Percentiles rank a stretch among this genome's conserved stretches.
phyloP scores from a whole-genome alignment of 1,284 basidiomycete species.

The Cutaneotrichosporon cavernicola region DNA sequence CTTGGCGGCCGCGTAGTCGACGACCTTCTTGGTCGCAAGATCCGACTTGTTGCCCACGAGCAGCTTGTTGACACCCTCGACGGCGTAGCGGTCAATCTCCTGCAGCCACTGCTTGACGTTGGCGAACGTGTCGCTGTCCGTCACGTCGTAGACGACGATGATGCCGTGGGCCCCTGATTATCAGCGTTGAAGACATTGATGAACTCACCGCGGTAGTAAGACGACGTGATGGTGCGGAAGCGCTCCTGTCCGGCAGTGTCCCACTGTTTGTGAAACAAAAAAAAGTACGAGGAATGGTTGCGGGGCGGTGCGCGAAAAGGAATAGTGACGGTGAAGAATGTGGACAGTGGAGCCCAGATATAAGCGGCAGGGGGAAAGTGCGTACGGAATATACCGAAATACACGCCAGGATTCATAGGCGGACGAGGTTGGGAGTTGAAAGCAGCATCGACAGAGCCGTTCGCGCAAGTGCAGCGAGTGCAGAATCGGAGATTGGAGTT shows the following conservation, averaged over 20 bases:
- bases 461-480: slow-evolving; percentile 10
- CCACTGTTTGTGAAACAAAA: slow-evolving; percentile 63
- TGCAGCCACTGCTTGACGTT: slow-evolving; percentile 99
- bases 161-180: slow-evolving; percentile 81
- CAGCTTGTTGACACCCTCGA: slow-evolving; percentile 97
- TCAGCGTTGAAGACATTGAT: not conserved
- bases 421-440: slow-evolving; percentile 19
- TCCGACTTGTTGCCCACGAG: slow-evolving; percentile 98
- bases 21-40: slow-evolving; percentile 96
- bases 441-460: slow-evolving; percentile 16
- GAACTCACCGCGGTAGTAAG: slow-evolving; percentile 72
- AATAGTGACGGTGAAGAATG: slow-evolving; percentile 20
- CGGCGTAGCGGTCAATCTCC: slow-evolving; percentile 98
- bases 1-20: slow-evolving; percentile 96
- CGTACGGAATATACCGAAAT: slow-evolving; percentile 32
- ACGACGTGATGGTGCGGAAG: slow-evolving; percentile 95
- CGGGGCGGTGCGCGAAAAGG: slow-evolving; percentile 23
- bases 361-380: slow-evolving; percentile 16
- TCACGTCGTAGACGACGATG: slow-evolving; percentile 99
- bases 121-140: slow-evolving; percentile 81
- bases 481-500: slow-evolving; percentile 5
- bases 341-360: slow-evolving; percentile 17
- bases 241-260: slow-evolving; percentile 97
- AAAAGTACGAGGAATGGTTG: slow-evolving; percentile 23
- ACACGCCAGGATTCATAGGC: slow-evolving; percentile 35